Evolutionary conservation across 139 green algal genomes (phyloP).

Genomic region (Deuterostichococcus epilithicus): DNA sequence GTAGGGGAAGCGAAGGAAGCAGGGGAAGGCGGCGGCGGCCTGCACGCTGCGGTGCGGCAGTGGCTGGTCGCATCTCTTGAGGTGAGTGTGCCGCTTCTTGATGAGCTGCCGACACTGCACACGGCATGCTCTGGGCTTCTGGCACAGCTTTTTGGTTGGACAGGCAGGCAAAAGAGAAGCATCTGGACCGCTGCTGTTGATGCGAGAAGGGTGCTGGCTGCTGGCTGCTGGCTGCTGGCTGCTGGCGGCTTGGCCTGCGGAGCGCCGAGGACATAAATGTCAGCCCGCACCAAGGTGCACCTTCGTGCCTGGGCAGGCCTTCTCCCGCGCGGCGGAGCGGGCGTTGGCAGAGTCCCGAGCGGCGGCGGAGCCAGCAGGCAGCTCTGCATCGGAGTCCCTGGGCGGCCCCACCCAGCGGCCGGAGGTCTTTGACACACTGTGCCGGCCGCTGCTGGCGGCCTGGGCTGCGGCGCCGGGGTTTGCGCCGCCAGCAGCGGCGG

Average conservation of each 20-base stretch:
- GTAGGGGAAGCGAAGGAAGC: neutral
- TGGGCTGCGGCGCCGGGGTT: slow-evolving; percentile 13
- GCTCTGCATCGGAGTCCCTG: slow-evolving; percentile 3
- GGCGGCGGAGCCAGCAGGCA: neutral
- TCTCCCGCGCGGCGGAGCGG: neutral
- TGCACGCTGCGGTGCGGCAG: neutral
- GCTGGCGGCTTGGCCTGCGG: neutral
- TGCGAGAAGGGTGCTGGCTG: too few relatives aligned
- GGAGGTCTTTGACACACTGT: slow-evolving; percentile 37
- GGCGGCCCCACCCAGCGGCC: slow-evolving; percentile 29
- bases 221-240: too few relatives aligned
- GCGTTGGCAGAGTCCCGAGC: neutral
- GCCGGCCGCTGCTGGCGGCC: slow-evolving; percentile 34
- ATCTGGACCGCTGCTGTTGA: too few relatives aligned
- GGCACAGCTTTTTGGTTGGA: slow-evolving; percentile 5
- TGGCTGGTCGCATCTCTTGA: neutral
- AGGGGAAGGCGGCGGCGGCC: neutral
- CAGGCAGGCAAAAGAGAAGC: too few relatives aligned
- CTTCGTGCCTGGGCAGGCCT: neutral
- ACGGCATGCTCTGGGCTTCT: too few relatives aligned
- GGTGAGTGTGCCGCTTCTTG: neutral
- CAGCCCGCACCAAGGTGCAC: neutral
- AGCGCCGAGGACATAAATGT: neutral
- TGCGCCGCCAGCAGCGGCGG: neutral
- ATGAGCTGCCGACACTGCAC: too few relatives aligned